Evolutionary conservation across 140 eudicot species (phyloP), one percentile per base, ranked within the genome.

Genomic region (Flaveria floridana): DNA sequence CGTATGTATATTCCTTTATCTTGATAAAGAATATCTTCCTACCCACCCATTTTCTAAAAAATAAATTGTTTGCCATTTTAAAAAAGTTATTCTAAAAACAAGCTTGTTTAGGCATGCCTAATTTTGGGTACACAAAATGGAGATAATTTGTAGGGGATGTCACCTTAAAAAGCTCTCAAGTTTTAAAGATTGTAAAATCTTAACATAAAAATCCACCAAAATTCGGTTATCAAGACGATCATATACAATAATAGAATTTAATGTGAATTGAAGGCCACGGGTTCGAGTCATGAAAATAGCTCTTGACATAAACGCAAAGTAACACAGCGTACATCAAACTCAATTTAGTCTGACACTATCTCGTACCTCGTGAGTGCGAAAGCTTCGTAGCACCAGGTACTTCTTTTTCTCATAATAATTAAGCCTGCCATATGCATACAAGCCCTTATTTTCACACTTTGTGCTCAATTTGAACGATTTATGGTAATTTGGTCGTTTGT

Each of bases 391-490:
- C 28, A 26, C 28, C 28, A 26, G 28, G 28, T 28, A 28, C 34
- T 28, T 0, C 48, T 46, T 14, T 23, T n/a, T 77, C 13, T 28
- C 4, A 28, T 56, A 37, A 51, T 71, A 56, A 78, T 62, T 28
- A 61, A 23, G 37, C 50, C 64, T 65, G 56, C 82, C 28, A 78
- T 62, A 78, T 78, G 13, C 20, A 78, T 78, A 58, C 8, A 70
- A 18, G 4, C 73, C 82, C n/a, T 69, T 56, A 69, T 28, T 21
- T 76, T 56, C 70, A 59, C 77, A 71, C 72, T 78, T 57, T 72
- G 72, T 78, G 82, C 14, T 78, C 73, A 7, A 12, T n/a, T 52
- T 15, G 59, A 15, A n/a, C 20, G 58, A 61, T 61, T 19, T 78
- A 65, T 78, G 78, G 59, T 39, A 16, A 63, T 71, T 61, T 52